Conservation (phyloP, 2,329 filamentous ascomycete species). For the Tolypocladium inflatum region DNA sequence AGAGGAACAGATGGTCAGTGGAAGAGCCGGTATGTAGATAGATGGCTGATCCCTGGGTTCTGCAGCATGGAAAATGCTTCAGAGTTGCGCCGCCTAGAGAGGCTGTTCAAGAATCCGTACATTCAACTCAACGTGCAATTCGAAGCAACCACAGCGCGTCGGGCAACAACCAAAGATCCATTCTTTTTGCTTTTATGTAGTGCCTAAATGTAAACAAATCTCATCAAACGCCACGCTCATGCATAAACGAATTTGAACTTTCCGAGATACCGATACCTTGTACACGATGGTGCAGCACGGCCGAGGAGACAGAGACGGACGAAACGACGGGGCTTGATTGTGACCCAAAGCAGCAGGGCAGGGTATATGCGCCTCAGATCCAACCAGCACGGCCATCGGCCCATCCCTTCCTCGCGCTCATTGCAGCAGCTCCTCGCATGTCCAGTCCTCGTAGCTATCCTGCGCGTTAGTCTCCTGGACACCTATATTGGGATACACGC, state of each 20-base stretch:
- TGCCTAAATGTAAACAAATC: background rate
- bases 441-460: slow-evolving; percentile 95
- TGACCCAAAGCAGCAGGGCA: background rate
- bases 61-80: background rate
- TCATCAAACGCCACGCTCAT: slow-evolving; percentile 26
- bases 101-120: too few species aligned
- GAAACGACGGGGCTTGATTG: background rate
- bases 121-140: background rate
- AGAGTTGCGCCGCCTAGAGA: background rate
- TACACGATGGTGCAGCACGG: background rate
- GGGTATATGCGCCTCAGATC: background rate
- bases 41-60: background rate
- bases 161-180: background rate
- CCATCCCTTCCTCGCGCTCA: slow-evolving; percentile 19
- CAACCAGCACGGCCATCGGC: slow-evolving; percentile 8
- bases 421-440: slow-evolving; percentile 84
- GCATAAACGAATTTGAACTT: slow-evolving; percentile 15
- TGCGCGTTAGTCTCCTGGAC: background rate
- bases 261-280: slow-evolving; percentile 6
- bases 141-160: background rate
- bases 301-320: background rate
- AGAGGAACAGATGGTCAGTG: too few species aligned
- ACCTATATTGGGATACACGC: background rate
- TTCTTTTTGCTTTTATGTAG: background rate
- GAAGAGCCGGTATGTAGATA: background rate